A percentile compares a stretch with the other conserved stretches of the same genome.
phyloP scores from a whole-genome alignment of 2,329 filamentous ascomycete species.

The Aspergillus quadricinctus region DNA sequence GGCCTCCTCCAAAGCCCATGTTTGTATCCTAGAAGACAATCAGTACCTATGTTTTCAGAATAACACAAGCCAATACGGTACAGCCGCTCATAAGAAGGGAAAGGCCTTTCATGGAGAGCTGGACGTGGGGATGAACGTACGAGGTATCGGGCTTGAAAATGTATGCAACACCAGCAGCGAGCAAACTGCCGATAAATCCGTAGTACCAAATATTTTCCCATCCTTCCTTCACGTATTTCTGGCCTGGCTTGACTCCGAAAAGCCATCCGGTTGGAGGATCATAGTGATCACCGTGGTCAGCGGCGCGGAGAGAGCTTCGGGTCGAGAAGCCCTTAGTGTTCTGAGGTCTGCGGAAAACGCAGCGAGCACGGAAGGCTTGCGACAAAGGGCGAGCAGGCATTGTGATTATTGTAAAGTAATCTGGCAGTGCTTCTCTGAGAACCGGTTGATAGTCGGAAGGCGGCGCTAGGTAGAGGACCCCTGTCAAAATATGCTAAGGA shows the following conservation, averaged over 20 bases:
- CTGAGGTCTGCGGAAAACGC: slow-evolving; percentile 33
- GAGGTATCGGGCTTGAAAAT: slow-evolving; percentile 98
- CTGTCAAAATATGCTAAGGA: slow-evolving; percentile 12
- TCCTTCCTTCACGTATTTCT: slow-evolving; percentile 93
- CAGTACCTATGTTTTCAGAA: slow-evolving; percentile 8
- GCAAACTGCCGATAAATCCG: slow-evolving; percentile 75
- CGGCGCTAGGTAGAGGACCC: slow-evolving; percentile 15
- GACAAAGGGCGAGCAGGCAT: slow-evolving; percentile 39
- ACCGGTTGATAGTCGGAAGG: slow-evolving; percentile 12
- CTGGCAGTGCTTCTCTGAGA: slow-evolving; percentile 5
- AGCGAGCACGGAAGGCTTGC: slow-evolving; percentile 37
- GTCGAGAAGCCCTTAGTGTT: slow-evolving; percentile 39
- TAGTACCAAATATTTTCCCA: slow-evolving; percentile 88
- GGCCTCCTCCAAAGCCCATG: slow-evolving; percentile 97
- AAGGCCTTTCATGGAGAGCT: background rate
- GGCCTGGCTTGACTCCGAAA: slow-evolving; percentile 87
- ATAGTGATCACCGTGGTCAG: slow-evolving; percentile 69
- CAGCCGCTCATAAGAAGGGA: background rate
- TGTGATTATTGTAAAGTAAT: slow-evolving; percentile 19
- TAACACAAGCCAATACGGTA: background rate
- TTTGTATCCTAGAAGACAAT: slow-evolving; percentile 74
- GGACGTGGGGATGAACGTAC: slow-evolving; percentile 56
- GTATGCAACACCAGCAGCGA: slow-evolving; percentile 72
- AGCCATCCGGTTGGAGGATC: slow-evolving; percentile 90
- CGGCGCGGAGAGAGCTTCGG: slow-evolving; percentile 36